Evolutionary conservation across 495 filamentous ascomycete species (phyloP), one percentile per base, ranked within the genome.

Genomic region (Aspergillus baeticus): DNA sequence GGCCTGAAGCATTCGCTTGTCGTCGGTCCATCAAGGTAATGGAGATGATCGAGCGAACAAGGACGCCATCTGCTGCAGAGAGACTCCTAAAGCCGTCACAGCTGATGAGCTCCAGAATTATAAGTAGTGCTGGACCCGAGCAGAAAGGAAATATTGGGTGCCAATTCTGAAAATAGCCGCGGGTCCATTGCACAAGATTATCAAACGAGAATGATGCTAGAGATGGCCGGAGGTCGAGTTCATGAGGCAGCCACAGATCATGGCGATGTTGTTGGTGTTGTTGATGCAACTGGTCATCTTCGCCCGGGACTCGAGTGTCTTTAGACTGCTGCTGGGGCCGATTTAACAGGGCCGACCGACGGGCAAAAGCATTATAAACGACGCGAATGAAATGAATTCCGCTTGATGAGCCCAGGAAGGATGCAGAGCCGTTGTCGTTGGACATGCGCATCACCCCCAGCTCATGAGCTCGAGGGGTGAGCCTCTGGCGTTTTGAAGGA

Each of bases 341-440:
- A 20, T 60, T 63, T 20, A 69, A 34, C 48, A 73, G 67, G 14
- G 70, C 71, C 2, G 67, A 72, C 23, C 68, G 72, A 18, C 69
- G 70, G 2, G 76, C 68, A 59, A 80, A 74, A 21, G 72, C 70
- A 58, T 72, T 63, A 45, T 74, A 75, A 5, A 81, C 78, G 46
- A 72, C 70, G 8, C 73, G 71, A 35, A 80, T 73, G 42, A 81
- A 78, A 48, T 78, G 69, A 14, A 81, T 79, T 2, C 78, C 78
- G 51, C 77, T 80, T n/a, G 70, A 77, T 46, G 77, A 80, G 18
- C 78, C 78, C 23, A 80, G 58, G 42, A 77, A 78, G 7, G 61
- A 73, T 18, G 71, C 71, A 17, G 71, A 73, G 1, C 65, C 65
- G 29, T 74, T 57, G 35, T 64, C 64, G 18, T 60, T 63, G 22